Evolutionary conservation across 148 eudicot genomes (phyloP).

Genomic region (Camellia sinensis): DNA sequence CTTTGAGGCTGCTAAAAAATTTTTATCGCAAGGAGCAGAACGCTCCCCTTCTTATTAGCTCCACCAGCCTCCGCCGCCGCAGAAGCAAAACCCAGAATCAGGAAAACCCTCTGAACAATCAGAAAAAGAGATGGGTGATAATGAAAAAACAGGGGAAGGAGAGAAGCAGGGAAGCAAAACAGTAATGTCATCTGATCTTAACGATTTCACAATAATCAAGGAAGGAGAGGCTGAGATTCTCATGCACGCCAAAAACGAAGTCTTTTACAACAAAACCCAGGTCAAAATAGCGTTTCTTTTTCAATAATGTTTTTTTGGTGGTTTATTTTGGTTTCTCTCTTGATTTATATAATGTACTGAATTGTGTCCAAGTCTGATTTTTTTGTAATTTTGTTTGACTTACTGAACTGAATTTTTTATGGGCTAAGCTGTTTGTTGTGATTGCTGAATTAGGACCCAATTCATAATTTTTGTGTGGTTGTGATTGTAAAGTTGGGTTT

Average conservation of each 20-base stretch:
- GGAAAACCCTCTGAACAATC: neutral
- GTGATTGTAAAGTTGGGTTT: neutral
- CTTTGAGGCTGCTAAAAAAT: neutral
- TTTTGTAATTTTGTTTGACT: neutral
- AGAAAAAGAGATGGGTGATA: conserved; percentile 43
- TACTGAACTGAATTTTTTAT: neutral
- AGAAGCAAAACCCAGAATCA: neutral
- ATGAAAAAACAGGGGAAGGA: conserved; percentile 39
- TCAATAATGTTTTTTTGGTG: neutral
- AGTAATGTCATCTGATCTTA: conserved; percentile 39
- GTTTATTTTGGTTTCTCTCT: neutral
- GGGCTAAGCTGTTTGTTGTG: conserved; percentile 3
- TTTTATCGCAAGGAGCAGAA: neutral
- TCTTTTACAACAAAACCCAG: conserved; percentile 94
- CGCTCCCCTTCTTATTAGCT: neutral
- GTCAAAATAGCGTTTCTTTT: conserved; percentile 22
- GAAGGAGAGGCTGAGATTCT: conserved; percentile 99
- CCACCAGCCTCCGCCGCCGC: conserved; percentile 8
- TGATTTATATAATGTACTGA: neutral
- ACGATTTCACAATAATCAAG: conserved; percentile 63
- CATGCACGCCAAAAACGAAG: conserved; percentile 80
- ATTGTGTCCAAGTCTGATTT: neutral
- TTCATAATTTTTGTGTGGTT: neutral
- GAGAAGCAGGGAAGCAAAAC: conserved; percentile 27
- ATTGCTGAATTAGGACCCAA: conserved; percentile 1